phyloP scores from a whole-genome alignment of 441 rosid genomes.

The Pelargonium citronellum region DNA sequence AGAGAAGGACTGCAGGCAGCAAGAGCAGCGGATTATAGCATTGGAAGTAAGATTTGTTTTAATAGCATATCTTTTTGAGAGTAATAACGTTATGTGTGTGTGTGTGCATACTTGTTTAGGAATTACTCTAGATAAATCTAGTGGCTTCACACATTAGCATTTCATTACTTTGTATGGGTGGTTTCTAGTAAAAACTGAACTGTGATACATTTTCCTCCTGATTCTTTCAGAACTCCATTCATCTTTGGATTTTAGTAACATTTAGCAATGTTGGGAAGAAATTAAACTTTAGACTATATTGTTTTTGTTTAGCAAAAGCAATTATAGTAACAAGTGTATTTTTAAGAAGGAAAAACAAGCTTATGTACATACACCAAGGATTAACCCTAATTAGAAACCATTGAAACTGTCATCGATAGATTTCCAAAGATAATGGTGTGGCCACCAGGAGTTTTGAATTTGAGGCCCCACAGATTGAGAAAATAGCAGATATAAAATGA shows the following conservation, averaged over 20 bases:
- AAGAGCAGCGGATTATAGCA: slow-evolving; percentile 97
- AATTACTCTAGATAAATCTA: background rate
- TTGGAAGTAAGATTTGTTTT: slow-evolving; percentile 63
- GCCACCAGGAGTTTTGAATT: no score
- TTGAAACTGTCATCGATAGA: background rate
- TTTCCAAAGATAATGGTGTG: background rate
- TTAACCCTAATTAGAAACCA: background rate
- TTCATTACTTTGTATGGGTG: no score
- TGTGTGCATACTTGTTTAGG: no score
- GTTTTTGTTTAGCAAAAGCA: no score
- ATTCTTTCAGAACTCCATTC: background rate
- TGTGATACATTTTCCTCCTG: no score
- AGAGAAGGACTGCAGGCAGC: slow-evolving; percentile 99
- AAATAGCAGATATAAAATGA: background rate
- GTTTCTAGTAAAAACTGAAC: no score
- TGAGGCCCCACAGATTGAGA: background rate
- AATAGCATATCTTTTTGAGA: background rate
- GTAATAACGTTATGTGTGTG: background rate
- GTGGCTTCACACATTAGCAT: no score
- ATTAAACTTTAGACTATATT: background rate
- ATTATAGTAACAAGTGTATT: no score
- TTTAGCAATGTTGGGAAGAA: background rate
- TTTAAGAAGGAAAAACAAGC: no score
- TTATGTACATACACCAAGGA: no score
- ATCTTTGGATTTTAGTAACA: background rate